phyloP scores from a whole-genome alignment of 257 asterid genomes.

The Fraxinus excelsior region DNA sequence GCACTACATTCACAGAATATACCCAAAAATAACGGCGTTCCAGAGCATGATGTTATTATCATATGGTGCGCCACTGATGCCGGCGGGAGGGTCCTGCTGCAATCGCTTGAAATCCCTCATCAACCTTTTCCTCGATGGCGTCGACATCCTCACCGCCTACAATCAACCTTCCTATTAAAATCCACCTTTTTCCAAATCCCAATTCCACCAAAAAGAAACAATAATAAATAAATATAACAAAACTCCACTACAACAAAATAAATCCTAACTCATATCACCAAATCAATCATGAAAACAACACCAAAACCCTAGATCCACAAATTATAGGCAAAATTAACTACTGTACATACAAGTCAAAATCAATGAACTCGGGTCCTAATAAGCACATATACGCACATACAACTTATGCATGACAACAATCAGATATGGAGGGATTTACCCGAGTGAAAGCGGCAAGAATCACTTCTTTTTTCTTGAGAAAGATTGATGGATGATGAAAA shows the following conservation, averaged over 20 bases:
- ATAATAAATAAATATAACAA: background rate
- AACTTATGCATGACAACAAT: background rate
- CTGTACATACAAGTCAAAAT: constrained; percentile 6
- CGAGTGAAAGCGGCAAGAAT: constrained; percentile 27
- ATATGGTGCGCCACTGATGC: constrained; percentile 92
- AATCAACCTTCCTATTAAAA: constrained; percentile 4
- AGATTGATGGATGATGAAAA: background rate
- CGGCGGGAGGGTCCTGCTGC: constrained; percentile 96
- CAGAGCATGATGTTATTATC: constrained; percentile 90
- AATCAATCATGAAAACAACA: constrained; percentile 12
- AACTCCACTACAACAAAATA: background rate
- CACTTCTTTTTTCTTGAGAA: background rate
- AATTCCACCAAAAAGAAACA: no score
- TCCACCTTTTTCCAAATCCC: background rate
- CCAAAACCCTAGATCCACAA: constrained; percentile 37
- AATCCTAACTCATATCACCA: background rate
- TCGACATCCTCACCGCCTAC: constrained; percentile 71
- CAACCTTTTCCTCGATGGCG: constrained; percentile 84
- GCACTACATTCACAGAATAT: constrained; percentile 15
- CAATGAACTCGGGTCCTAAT: constrained; percentile 22
- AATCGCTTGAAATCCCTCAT: constrained; percentile 97
- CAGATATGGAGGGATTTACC: constrained; percentile 24
- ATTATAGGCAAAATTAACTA: background rate
- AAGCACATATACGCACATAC: background rate
- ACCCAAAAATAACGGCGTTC: constrained; percentile 97